These are phyloP conservation scores for Mediolabrus comicus DNA, from an alignment of 108 stramenopile genomes.

Conservation along the genomic window DNA sequence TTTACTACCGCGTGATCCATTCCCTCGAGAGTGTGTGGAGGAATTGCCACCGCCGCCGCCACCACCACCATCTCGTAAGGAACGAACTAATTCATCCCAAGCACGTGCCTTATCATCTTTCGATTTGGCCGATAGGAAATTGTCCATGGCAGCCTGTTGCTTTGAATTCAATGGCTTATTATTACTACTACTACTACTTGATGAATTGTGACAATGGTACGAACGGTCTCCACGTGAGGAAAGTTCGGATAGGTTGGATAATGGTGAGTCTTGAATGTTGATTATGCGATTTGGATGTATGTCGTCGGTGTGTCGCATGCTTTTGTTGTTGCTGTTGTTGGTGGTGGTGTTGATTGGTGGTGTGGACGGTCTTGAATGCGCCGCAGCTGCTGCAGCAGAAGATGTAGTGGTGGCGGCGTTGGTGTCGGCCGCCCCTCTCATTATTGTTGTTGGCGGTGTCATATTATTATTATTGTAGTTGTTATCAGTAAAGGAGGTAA, in stretches of 20 bases:
- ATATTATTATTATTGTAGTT: too few relatives aligned
- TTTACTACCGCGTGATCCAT: background rate
- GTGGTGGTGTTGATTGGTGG: background rate
- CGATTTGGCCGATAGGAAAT: background rate
- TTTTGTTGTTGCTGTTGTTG: too few relatives aligned
- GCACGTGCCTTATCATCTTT: background rate
- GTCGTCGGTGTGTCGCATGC: too few relatives aligned
- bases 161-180: background rate
- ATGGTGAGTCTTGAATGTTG: background rate
- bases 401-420: too few relatives aligned
- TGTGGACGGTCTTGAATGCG: background rate
- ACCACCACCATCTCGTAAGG: background rate
- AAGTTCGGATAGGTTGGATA: background rate
- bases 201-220: background rate
- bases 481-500: too few relatives aligned
- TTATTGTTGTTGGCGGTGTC: too few relatives aligned
- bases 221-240: too few relatives aligned
- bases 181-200: background rate
- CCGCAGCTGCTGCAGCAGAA: too few relatives aligned
- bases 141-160: background rate
- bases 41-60: background rate
- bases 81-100: background rate
- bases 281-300: background rate
- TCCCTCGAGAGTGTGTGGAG: background rate
- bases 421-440: too few relatives aligned